These are phyloP conservation scores for Dryas integrifolia DNA, from an alignment of 331 rosid species.

Conservation along the genomic window DNA sequence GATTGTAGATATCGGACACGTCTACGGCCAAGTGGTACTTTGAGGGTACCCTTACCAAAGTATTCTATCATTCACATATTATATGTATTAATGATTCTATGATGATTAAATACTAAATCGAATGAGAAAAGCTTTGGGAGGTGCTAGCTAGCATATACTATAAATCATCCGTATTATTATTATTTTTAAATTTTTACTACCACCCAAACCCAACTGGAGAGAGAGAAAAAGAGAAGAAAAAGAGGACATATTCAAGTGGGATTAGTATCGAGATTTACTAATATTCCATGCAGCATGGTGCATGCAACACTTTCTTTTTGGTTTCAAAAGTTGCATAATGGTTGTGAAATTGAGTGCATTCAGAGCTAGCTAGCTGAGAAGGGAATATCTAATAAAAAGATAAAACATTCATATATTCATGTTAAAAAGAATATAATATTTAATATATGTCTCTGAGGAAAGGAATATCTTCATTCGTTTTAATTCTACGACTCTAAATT, in stretches of 20 bases:
- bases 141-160: slow-evolving; percentile 49
- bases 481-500: slow-evolving; percentile 87
- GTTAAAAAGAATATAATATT: slow-evolving; percentile 56
- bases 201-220: slow-evolving; percentile 3
- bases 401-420: slow-evolving; percentile 47
- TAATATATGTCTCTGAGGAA: slow-evolving; percentile 44
- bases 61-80: slow-evolving; percentile 30
- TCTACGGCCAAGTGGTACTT: slow-evolving; percentile 32
- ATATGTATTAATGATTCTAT: slow-evolving; percentile 43
- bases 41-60: slow-evolving; percentile 27
- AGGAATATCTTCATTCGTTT: slow-evolving; percentile 94
- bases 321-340: slow-evolving; percentile 71
- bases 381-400: slow-evolving; percentile 66
- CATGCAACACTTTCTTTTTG: slow-evolving; percentile 71
- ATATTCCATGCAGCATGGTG: slow-evolving; percentile 20
- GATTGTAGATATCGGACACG: slow-evolving; percentile 40
- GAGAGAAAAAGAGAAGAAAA: slow-evolving; percentile 37
- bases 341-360: slow-evolving; percentile 73
- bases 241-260: slow-evolving; percentile 84
- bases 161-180: slow-evolving; percentile 16
- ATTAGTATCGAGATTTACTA: slow-evolving; percentile 42
- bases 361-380: slow-evolving; percentile 26
- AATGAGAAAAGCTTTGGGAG: slow-evolving; percentile 26
- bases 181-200: slow-evolving; percentile 31
- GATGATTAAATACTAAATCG: slow-evolving; percentile 34